A percentile compares a stretch with the other conserved stretches of the same genome.
phyloP scores from a whole-genome alignment of 768 basidiomycete genomes.

The Agaricus subrufescens region DNA sequence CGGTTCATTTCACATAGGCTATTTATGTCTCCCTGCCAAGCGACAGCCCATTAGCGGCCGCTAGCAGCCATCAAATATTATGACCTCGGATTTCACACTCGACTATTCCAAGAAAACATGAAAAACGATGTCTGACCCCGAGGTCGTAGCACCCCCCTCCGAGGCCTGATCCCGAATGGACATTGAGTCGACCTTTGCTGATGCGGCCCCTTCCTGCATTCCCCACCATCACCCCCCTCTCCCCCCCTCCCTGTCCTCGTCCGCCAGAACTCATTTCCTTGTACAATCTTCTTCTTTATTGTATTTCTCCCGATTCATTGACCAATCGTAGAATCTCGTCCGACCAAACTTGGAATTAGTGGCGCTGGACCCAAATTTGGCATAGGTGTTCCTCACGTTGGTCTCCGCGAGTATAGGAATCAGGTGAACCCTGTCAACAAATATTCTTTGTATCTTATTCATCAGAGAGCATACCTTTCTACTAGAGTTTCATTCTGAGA shows the following conservation, averaged over 20 bases:
- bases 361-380: no score
- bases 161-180: constrained; percentile 6
- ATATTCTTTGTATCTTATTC: neutral
- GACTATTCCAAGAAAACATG: constrained; percentile 11
- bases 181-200: neutral
- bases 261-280: neutral
- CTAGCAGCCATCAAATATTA: constrained; percentile 5
- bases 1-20: neutral
- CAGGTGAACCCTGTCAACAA: neutral
- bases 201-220: neutral
- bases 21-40: constrained; percentile 3
- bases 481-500: neutral
- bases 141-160: constrained; percentile 8
- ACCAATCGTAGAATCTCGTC: neutral
- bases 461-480: neutral
- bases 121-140: neutral
- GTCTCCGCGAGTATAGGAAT: neutral
- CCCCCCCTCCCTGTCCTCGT: neutral
- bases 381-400: no score
- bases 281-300: neutral
- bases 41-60: neutral
- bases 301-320: no score
- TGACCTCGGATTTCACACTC: constrained; percentile 5
- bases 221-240: neutral
- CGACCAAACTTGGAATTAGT: neutral